Conservation (phyloP, 768 basidiomycete genomes). For the Psilocybe cyanescens region DNA sequence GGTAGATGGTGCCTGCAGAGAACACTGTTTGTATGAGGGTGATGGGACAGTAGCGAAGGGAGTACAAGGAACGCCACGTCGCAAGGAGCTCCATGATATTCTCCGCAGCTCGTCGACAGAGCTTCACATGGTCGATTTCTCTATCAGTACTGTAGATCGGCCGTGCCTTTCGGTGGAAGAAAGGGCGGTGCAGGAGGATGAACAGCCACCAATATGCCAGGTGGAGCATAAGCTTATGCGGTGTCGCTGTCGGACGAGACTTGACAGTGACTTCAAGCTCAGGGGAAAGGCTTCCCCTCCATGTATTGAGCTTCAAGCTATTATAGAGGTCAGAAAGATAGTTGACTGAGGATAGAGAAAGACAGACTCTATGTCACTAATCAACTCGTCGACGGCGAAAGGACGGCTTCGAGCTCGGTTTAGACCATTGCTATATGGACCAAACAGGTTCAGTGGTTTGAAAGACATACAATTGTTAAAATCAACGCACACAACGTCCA, state of each 20-base stretch:
- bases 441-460: neutral
- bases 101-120: slow-evolving; percentile 56
- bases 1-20: slow-evolving; percentile 61
- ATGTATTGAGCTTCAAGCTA: slow-evolving; percentile 51
- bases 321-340: slow-evolving; percentile 1
- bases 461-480: neutral
- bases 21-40: slow-evolving; percentile 61
- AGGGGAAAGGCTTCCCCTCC: slow-evolving; percentile 47
- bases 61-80: slow-evolving; percentile 55
- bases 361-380: slow-evolving; percentile 58
- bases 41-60: slow-evolving; percentile 59
- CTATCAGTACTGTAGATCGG: slow-evolving; percentile 38
- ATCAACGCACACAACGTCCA: slow-evolving; percentile 57
- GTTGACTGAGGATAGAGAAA: neutral
- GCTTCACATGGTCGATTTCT: slow-evolving; percentile 57
- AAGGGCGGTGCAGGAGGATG: slow-evolving; percentile 64
- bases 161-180: slow-evolving; percentile 47
- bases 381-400: slow-evolving; percentile 46
- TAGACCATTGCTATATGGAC: slow-evolving; percentile 43
- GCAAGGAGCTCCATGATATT: slow-evolving; percentile 57
- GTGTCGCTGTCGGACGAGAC: slow-evolving; percentile 49
- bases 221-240: slow-evolving; percentile 61
- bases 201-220: slow-evolving; percentile 61
- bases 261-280: slow-evolving; percentile 55
- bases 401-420: slow-evolving; percentile 41